Percentiles rank a stretch among this genome's conserved stretches.
Evolutionary conservation across 1,284 basidiomycete species (phyloP).

Genomic region (Phellinidium pouzarii): DNA sequence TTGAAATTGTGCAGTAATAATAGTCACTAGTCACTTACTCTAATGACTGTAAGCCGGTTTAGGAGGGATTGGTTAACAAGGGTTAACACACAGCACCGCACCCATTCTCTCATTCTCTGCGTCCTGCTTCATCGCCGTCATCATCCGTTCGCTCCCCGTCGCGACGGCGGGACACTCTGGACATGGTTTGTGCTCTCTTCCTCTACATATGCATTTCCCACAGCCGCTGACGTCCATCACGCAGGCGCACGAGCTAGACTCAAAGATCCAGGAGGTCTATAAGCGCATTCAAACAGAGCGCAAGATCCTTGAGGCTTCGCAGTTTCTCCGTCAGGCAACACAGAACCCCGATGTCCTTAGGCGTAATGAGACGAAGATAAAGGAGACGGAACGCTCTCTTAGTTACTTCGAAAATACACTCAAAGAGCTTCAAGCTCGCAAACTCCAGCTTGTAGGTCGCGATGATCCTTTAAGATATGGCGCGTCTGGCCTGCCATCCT

Average conservation of each 20-base stretch:
- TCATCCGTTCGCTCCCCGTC: slow-evolving; percentile 10
- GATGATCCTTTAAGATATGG: slow-evolving; percentile 49
- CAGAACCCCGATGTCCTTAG: slow-evolving; percentile 83
- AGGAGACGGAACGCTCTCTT: slow-evolving; percentile 80
- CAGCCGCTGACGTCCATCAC: slow-evolving; percentile 1
- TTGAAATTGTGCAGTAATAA: neutral
- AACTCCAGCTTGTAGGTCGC: slow-evolving; percentile 51
- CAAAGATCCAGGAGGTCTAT: slow-evolving; percentile 89
- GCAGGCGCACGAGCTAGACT: slow-evolving; percentile 62
- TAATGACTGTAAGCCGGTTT: too few species aligned
- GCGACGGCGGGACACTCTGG: slow-evolving; percentile 8
- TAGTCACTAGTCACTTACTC: too few species aligned
- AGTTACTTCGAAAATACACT: slow-evolving; percentile 86
- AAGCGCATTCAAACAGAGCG: slow-evolving; percentile 88
- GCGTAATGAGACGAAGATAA: slow-evolving; percentile 79
- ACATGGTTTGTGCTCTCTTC: slow-evolving; percentile 26
- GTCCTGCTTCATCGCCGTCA: slow-evolving; percentile 10
- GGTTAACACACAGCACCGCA: neutral
- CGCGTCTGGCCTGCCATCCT: slow-evolving; percentile 27
- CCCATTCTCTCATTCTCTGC: neutral
- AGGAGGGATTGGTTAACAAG: too few species aligned
- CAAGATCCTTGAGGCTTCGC: slow-evolving; percentile 85
- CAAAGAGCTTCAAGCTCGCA: slow-evolving; percentile 74
- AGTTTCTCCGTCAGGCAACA: slow-evolving; percentile 76
- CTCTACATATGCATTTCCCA: neutral